These are phyloP conservation scores for Termitomyces titanicus DNA, from an alignment of 768 basidiomycete species.

Conservation along the genomic window DNA sequence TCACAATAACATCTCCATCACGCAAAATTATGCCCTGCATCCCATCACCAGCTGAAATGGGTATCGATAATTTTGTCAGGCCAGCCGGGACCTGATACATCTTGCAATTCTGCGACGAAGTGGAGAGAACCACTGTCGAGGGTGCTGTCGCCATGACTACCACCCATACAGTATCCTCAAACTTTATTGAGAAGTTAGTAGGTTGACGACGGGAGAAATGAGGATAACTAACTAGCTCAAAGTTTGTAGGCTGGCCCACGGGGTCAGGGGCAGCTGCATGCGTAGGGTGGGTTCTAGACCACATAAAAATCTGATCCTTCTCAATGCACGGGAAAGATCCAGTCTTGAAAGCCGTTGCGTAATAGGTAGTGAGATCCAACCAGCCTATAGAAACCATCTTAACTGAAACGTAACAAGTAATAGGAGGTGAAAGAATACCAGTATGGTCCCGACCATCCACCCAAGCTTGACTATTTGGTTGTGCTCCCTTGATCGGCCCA, in stretches of 20 bases:
- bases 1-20: conserved; percentile 41
- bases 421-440: conserved; percentile 19
- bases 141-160: conserved; percentile 59
- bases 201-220: conserved; percentile 10
- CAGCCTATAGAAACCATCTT: conserved; percentile 39
- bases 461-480: conserved; percentile 73
- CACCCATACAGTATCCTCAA: conserved; percentile 64
- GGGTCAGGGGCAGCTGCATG: conserved; percentile 51
- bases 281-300: conserved; percentile 65
- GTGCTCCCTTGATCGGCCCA: conserved; percentile 69
- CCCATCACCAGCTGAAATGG: conserved; percentile 46
- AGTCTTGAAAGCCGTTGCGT: conserved; percentile 68
- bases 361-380: conserved; percentile 64
- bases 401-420: conserved; percentile 7
- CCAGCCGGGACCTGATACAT: conserved; percentile 54
- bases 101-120: conserved; percentile 37
- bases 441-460: conserved; percentile 62
- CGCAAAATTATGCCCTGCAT: conserved; percentile 50
- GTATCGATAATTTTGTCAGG: conserved; percentile 56
- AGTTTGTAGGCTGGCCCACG: conserved; percentile 53
- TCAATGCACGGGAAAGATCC: conserved; percentile 55
- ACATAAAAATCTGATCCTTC: conserved; percentile 63
- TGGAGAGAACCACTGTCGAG: conserved; percentile 52
- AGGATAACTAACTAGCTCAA: conserved; percentile 45
- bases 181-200: conserved; percentile 28